Evolutionary conservation across 163 green algal species (phyloP).

Genomic region (Chlorella variabilis): DNA sequence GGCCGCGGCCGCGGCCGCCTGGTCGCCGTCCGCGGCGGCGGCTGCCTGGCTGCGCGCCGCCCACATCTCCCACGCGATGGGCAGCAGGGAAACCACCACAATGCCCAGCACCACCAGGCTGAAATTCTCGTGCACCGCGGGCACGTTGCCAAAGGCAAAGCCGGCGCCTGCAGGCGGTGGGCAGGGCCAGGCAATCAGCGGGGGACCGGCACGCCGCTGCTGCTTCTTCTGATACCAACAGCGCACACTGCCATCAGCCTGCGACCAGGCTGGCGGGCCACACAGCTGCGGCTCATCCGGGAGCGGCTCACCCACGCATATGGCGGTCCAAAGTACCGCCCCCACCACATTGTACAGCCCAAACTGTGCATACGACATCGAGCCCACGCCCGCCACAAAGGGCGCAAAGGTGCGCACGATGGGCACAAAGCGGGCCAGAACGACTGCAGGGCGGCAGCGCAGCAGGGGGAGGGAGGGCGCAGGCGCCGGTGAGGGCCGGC

Average conservation of each 20-base stretch:
- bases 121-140: conserved; percentile 89
- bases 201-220: no score
- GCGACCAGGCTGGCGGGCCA: no score
- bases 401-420: conserved; percentile 95
- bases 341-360: conserved; percentile 84
- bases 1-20: background rate
- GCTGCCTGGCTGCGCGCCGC: conserved; percentile 12
- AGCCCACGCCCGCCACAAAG: conserved; percentile 91
- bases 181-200: background rate
- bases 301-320: conserved; percentile 73
- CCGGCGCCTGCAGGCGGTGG: conserved; percentile 63
- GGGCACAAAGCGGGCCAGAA: conserved; percentile 92
- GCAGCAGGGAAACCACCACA: conserved; percentile 82
- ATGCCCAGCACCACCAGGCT: conserved; percentile 87
- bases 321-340: conserved; percentile 79
- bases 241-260: no score
- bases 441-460: conserved; percentile 48
- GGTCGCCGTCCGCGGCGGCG: background rate
- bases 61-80: conserved; percentile 76
- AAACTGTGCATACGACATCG: conserved; percentile 75
- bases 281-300: no score
- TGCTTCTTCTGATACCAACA: no score
- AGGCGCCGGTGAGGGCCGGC: background rate
- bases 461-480: background rate
- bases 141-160: conserved; percentile 90